phyloP scores from a whole-genome alignment of 768 basidiomycete genomes.

The Russula olivacea region DNA sequence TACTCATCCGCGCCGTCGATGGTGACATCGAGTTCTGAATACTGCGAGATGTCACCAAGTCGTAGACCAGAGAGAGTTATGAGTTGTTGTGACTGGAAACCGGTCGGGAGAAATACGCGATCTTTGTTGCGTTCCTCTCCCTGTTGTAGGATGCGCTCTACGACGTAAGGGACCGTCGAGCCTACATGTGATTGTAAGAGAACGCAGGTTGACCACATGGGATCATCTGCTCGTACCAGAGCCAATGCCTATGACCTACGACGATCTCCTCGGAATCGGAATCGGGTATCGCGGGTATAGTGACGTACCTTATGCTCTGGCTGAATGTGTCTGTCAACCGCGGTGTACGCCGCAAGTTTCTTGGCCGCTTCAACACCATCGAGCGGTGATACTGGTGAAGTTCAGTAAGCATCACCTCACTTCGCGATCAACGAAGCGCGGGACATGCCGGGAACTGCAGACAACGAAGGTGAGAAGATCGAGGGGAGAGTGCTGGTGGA shows the following conservation, averaged over 20 bases:
- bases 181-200: conserved; percentile 38
- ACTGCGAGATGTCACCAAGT: conserved; percentile 87
- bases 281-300: background rate
- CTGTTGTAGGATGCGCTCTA: conserved; percentile 87
- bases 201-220: background rate
- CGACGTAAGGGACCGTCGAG: conserved; percentile 94
- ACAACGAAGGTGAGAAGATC: conserved; percentile 7
- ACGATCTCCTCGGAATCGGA: background rate
- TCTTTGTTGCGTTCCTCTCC: conserved; percentile 67
- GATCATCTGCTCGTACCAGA: conserved; percentile 46
- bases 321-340: conserved; percentile 84
- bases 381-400: conserved; percentile 27
- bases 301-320: conserved; percentile 72
- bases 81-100: conserved; percentile 95
- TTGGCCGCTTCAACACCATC: conserved; percentile 75
- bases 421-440: background rate
- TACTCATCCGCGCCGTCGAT: conserved; percentile 97
- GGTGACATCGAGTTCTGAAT: conserved; percentile 88
- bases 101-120: conserved; percentile 87
- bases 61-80: conserved; percentile 74
- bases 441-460: conserved; percentile 4
- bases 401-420: background rate
- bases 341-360: conserved; percentile 85
- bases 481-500: background rate
- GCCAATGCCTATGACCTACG: conserved; percentile 79